phyloP scores from a whole-genome alignment of 305 asterid species.

The Striga hermonthica region DNA sequence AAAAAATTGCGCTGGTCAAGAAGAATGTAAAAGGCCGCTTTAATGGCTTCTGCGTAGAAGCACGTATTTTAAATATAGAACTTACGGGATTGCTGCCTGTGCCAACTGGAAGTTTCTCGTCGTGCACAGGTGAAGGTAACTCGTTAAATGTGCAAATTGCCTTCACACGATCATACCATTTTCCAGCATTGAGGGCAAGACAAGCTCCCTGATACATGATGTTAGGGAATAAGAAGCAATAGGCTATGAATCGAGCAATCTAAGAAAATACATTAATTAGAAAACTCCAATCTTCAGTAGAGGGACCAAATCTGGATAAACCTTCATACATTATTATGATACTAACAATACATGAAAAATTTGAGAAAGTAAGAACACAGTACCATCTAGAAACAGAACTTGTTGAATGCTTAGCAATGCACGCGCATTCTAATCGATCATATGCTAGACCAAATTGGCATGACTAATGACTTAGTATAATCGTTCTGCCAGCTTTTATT shows the following conservation, averaged over 20 bases:
- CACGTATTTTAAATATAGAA: constrained; percentile 29
- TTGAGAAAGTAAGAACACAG: too few species aligned
- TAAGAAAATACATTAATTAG: neutral
- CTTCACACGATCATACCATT: constrained; percentile 62
- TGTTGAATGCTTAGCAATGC: neutral
- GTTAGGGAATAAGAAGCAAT: constrained; percentile 29
- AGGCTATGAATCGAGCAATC: constrained; percentile 30
- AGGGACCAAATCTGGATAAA: too few species aligned
- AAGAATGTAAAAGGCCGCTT: constrained; percentile 18
- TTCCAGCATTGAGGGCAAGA: constrained; percentile 77
- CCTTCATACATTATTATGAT: too few species aligned
- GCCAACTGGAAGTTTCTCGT: constrained; percentile 97
- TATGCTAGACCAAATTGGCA: too few species aligned
- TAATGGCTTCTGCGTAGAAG: neutral
- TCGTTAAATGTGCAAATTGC: constrained; percentile 72
- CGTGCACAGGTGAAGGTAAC: constrained; percentile 59
- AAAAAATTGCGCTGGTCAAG: constrained; percentile 1
- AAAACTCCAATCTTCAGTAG: neutral
- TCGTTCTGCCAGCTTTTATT: too few species aligned
- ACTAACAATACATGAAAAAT: too few species aligned
- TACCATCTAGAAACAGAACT: too few species aligned
- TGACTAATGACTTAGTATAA: too few species aligned
- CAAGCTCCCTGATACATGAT: constrained; percentile 79
- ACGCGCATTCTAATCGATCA: too few species aligned
- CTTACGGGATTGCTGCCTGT: constrained; percentile 99